These are phyloP conservation scores for Lentinula lateritia DNA, from an alignment of 768 basidiomycete species.

Conservation along the genomic window DNA sequence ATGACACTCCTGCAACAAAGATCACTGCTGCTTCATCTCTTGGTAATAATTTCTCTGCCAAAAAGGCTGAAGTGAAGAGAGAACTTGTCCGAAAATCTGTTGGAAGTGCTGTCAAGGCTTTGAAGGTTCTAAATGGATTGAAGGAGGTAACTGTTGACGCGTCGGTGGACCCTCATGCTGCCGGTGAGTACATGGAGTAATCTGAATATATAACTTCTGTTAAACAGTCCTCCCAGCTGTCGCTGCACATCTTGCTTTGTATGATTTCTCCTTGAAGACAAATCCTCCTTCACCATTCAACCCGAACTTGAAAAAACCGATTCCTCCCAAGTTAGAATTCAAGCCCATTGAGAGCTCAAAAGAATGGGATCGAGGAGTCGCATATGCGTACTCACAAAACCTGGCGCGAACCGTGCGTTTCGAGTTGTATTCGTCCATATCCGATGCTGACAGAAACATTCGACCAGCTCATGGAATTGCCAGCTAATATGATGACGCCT, in stretches of 20 bases:
- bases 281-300: constrained; percentile 60
- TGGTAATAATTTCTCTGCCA: constrained; percentile 46
- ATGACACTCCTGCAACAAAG: constrained; percentile 40
- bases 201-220: neutral
- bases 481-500: constrained; percentile 83
- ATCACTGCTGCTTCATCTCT: constrained; percentile 55
- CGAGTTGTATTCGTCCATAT: neutral
- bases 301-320: constrained; percentile 47
- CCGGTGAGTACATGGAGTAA: constrained; percentile 40
- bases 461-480: constrained; percentile 72
- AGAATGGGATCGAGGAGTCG: constrained; percentile 69
- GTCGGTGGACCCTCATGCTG: constrained; percentile 66
- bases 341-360: constrained; percentile 39
- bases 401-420: constrained; percentile 63
- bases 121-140: constrained; percentile 56
- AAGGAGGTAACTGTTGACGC: constrained; percentile 61
- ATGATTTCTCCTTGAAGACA: constrained; percentile 78
- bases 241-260: constrained; percentile 68
- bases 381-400: constrained; percentile 77
- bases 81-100: constrained; percentile 69
- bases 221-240: constrained; percentile 44
- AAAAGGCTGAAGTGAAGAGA: constrained; percentile 42
- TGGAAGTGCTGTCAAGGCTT: constrained; percentile 65
- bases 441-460: neutral
- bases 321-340: constrained; percentile 45